Base-by-base conservation (phyloP, 2,329 filamentous ascomycete species). In the Aspergillus persii region DNA sequence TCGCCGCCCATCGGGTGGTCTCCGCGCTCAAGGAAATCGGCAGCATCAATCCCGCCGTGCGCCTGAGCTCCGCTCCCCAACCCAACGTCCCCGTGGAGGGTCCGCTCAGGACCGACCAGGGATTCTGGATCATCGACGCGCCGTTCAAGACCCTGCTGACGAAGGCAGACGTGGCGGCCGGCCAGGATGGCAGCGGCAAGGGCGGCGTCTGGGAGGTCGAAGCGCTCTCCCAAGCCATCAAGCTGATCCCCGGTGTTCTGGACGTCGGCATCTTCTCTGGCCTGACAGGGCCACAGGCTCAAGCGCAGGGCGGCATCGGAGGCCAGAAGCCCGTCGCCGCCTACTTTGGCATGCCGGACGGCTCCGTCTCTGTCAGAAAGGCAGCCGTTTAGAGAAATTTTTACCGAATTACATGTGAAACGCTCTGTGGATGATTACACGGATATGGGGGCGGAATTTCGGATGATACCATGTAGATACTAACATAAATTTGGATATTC, bases 261-360 rank as follows among this genome's bases (percentile, higher is more conserved):
- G 95, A 96, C 72, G 93, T 96, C 30, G 95, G 95, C 12, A 83
- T 99, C 50, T 99, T 99, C 80, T 86, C 87, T 47, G 94, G 94
- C 3, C 73, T 87, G 69, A 93, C 94, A 61, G 94, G 94, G 0
- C 80, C 85, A 15, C 82, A 96, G 74, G 84, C 86, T 60, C 84
- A 84, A 47, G 80, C 83, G 56, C 80, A 83, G 59, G 82, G 86
- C 64, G 80, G 83, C 56, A 77, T 86, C 51, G 89, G 90, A 51
- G 92, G 91, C 0, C 92, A 97, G 79, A 96, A 94, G 79, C 95
- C 95, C 0, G 84, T 97, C 11, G 92, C 92, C 30, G 93, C 92
- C 27, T 99, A 98, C 79, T 99, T 98, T 77, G 95, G 95, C 39
- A 90, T 95, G 86, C 85, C 89, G 49, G 90, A 91, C 70, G 90